A percentile compares a stretch with the other conserved stretches of the same genome.
These are phyloP conservation scores for Nicotiana tomentosiformis DNA, from an alignment of 257 asterid genomes.

Conservation along the genomic window DNA sequence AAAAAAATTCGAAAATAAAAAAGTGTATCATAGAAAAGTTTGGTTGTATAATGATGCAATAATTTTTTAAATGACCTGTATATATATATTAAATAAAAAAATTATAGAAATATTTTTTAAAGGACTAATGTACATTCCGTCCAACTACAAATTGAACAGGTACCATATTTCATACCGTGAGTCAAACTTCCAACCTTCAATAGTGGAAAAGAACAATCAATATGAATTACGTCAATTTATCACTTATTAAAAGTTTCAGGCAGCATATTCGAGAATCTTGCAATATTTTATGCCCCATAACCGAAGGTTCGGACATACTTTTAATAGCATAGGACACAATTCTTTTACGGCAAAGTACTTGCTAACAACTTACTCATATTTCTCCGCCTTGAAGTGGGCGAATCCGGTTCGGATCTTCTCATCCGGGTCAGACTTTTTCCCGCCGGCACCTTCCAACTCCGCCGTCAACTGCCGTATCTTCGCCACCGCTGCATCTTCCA, in stretches of 20 bases:
- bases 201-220: too few relatives aligned
- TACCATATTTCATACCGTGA: too few relatives aligned
- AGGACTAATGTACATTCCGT: too few relatives aligned
- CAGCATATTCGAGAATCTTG: constrained; percentile 26
- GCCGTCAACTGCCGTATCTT: constrained; percentile 63
- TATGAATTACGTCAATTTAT: too few relatives aligned
- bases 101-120: too few relatives aligned
- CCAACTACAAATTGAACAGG: too few relatives aligned
- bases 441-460: constrained; percentile 37
- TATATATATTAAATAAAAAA: too few relatives aligned
- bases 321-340: not conserved
- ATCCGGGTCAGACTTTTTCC: constrained; percentile 36
- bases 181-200: too few relatives aligned
- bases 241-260: not conserved
- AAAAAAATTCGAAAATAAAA: too few relatives aligned
- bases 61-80: too few relatives aligned
- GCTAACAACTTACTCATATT: constrained; percentile 35
- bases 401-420: constrained; percentile 72
- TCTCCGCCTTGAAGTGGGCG: constrained; percentile 44
- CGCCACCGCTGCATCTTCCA: constrained; percentile 63
- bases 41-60: too few relatives aligned
- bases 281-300: not conserved
- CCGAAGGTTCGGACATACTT: not conserved
- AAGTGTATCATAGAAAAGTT: too few relatives aligned
- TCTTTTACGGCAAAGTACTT: not conserved